phyloP scores from a whole-genome alignment of 2,329 filamentous ascomycete species.

The Chrysoporthe puriensis region DNA sequence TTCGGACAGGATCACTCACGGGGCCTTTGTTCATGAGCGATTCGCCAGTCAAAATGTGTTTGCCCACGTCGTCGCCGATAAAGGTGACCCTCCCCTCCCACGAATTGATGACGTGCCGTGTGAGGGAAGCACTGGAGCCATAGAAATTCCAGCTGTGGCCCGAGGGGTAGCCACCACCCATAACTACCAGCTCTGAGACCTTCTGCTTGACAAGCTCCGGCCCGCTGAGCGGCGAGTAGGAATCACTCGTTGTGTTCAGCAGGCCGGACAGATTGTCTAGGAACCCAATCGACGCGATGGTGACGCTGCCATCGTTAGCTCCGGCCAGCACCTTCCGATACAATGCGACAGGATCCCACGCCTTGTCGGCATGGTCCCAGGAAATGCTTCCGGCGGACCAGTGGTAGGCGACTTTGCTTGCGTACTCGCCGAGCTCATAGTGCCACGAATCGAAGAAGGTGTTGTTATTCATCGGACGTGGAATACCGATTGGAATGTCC shows the following conservation, averaged over 20 bases:
- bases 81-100: not conserved
- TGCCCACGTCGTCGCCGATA: not conserved
- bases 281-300: constrained; percentile 50
- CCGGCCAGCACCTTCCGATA: not conserved
- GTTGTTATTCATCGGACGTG: constrained; percentile 44
- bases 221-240: constrained; percentile 38
- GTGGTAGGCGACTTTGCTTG: constrained; percentile 49
- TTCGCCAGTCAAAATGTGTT: not conserved
- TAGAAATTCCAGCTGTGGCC: not conserved
- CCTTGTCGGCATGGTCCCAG: not conserved
- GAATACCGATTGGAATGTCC: constrained; percentile 43
- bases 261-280: constrained; percentile 51
- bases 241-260: constrained; percentile 48
- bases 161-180: not conserved
- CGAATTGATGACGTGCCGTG: not conserved
- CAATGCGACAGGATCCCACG: not conserved
- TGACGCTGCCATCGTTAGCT: constrained; percentile 37
- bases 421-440: constrained; percentile 48
- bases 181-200: not conserved
- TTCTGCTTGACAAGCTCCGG: not conserved
- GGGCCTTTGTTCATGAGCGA: not conserved
- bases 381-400: constrained; percentile 36
- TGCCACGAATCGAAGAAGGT: constrained; percentile 48
- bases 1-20: not conserved
- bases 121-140: not conserved